Evolutionary conservation across 2,329 filamentous ascomycete genomes (phyloP).

Genomic region (Biscogniauxia mediterranea): DNA sequence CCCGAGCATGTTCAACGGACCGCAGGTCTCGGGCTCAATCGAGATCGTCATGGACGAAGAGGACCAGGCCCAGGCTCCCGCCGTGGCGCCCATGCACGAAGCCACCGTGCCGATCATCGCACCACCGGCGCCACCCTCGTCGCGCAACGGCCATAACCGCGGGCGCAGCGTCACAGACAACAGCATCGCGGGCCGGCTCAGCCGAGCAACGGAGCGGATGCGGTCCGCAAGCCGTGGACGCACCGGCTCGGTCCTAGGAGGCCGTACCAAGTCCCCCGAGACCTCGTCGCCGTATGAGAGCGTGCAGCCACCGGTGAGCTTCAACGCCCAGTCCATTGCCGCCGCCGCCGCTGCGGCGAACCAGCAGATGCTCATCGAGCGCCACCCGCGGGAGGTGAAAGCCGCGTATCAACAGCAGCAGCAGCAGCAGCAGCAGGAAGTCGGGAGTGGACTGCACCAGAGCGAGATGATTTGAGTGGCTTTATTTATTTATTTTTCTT

Average conservation of each 20-base stretch:
- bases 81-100: conserved; percentile 40
- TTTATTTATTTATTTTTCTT: background rate
- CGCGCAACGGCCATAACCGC: conserved; percentile 49
- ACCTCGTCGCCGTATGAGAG: conserved; percentile 39
- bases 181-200: conserved; percentile 52
- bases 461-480: conserved; percentile 56
- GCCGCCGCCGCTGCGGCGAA: conserved; percentile 36
- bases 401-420: conserved; percentile 36
- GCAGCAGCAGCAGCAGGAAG: conserved; percentile 35
- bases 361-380: conserved; percentile 23
- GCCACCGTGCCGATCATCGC: conserved; percentile 44
- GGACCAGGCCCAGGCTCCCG: conserved; percentile 32
- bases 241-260: conserved; percentile 40
- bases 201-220: conserved; percentile 58
- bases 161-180: conserved; percentile 55
- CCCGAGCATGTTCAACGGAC: conserved; percentile 39
- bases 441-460: conserved; percentile 50
- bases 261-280: conserved; percentile 40
- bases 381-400: conserved; percentile 38
- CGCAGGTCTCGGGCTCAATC: conserved; percentile 54
- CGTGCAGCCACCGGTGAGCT: conserved; percentile 31
- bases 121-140: conserved; percentile 43
- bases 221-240: conserved; percentile 58
- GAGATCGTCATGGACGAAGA: conserved; percentile 67
- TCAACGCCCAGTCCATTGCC: conserved; percentile 28